Percentiles rank a stretch among this genome's conserved stretches.
These are phyloP conservation scores for Trebouxia gelatinosa DNA, from an alignment of 163 green algal species.

Conservation along the genomic window DNA sequence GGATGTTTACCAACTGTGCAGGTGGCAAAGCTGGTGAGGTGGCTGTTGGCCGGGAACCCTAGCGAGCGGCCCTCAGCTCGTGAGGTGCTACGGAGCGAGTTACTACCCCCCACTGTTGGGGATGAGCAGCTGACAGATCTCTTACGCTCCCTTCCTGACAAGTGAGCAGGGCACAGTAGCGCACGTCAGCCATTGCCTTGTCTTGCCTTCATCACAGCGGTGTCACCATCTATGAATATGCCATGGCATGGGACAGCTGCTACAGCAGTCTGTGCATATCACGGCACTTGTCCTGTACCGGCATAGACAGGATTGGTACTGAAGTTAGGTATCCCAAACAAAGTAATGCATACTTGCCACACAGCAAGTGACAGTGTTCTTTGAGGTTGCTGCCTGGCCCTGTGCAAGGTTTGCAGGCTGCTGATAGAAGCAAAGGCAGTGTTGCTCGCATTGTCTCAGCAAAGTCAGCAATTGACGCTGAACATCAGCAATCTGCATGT, in stretches of 20 bases:
- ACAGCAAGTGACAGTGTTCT: neutral
- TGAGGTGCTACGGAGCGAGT: conserved; percentile 71
- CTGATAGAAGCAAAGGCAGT: too few relatives aligned
- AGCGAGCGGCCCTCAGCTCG: conserved; percentile 71
- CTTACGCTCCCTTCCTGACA: conserved; percentile 80
- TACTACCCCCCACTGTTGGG: conserved; percentile 77
- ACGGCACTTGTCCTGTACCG: too few relatives aligned
- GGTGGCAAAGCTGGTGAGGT: conserved; percentile 57
- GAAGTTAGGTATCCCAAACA: too few relatives aligned
- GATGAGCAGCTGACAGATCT: conserved; percentile 86
- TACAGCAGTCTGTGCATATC: too few relatives aligned
- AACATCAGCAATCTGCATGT: neutral
- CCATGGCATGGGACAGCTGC: too few relatives aligned
- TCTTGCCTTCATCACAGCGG: neutral
- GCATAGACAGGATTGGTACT: neutral
- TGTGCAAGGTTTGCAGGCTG: too few relatives aligned
- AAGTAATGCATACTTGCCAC: neutral
- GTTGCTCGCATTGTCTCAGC: neutral
- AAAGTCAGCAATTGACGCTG: neutral
- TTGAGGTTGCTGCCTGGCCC: too few relatives aligned
- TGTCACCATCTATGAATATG: neutral
- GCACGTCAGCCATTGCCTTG: too few relatives aligned
- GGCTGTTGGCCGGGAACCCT: conserved; percentile 75
- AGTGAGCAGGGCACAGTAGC: too few relatives aligned
- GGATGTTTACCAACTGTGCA: conserved; percentile 9